Evolutionary conservation across 192 early-diverging fungal species (phyloP).

Genomic region (Bifiguratus adelaidae): DNA sequence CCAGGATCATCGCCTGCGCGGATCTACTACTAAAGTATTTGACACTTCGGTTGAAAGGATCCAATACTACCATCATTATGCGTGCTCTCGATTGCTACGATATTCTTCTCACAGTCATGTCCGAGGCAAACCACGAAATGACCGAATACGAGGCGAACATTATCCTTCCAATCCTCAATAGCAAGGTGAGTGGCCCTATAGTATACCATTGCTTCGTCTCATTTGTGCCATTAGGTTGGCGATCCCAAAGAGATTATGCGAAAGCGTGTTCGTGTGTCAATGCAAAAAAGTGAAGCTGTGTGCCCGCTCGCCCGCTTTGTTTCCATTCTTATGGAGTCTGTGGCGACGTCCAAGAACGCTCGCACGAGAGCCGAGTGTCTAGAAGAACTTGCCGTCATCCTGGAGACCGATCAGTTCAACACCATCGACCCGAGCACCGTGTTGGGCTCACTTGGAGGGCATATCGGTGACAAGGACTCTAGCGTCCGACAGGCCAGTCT

Average conservation of each 20-base stretch:
- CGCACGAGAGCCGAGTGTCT: slow-evolving; percentile 71
- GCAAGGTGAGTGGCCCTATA: slow-evolving; percentile 30
- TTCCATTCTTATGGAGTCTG: slow-evolving; percentile 51
- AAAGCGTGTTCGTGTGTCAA: slow-evolving; percentile 52
- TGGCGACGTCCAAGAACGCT: slow-evolving; percentile 69
- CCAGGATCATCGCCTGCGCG: slow-evolving; percentile 51
- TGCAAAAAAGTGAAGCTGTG: slow-evolving; percentile 56
- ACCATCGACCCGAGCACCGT: slow-evolving; percentile 58
- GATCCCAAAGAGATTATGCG: slow-evolving; percentile 79
- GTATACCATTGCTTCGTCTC: neutral
- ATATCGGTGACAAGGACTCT: slow-evolving; percentile 75
- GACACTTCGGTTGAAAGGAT: slow-evolving; percentile 83
- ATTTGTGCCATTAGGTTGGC: slow-evolving; percentile 44
- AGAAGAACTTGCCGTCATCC: slow-evolving; percentile 62
- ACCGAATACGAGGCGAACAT: slow-evolving; percentile 72
- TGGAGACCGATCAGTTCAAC: slow-evolving; percentile 57
- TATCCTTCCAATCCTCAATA: slow-evolving; percentile 54
- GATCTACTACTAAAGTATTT: slow-evolving; percentile 81
- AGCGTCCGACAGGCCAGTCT: slow-evolving; percentile 71
- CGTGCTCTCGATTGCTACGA: slow-evolving; percentile 75
- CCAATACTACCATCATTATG: slow-evolving; percentile 78
- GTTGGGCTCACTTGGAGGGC: slow-evolving; percentile 58
- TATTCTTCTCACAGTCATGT: slow-evolving; percentile 51
- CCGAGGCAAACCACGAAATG: slow-evolving; percentile 44
- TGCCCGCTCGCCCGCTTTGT: slow-evolving; percentile 74